Base-by-base conservation (phyloP, 2,329 filamentous ascomycete genomes). In the Thyridium curvatum region DNA sequence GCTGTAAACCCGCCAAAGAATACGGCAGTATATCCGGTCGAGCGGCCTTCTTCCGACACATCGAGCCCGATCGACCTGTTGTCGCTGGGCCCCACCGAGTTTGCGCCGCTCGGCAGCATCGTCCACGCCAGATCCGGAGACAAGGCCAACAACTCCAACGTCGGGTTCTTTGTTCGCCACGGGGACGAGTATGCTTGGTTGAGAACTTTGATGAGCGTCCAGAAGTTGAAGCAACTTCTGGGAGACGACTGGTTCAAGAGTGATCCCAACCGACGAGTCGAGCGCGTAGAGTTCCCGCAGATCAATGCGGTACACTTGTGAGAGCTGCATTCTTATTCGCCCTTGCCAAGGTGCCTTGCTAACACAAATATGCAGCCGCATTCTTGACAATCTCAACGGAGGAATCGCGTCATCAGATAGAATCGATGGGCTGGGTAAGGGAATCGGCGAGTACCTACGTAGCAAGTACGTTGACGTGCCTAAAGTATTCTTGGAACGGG, bases 341-440 rank as follows among this genome's bases (percentile, higher is more conserved):
- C 21, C 6, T 10, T 10, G 10, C 6, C 21, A 26, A 26, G 21
- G 6, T 6, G 6, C 21, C 10, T 26, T 26, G 10, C 10, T 26
- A 10, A 26, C 21, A 6, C 59, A 1, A 44, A 56, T 12, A 49
- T 72, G 0, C 47, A 52, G 32, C 63, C 64, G 1, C 61, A 52
- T 72, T 4, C 66, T 65, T 41, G 68, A 65, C 3, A 59, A 66
- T 15, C 44, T 71, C 10, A 64, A 65, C 2, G 51, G 60, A 2
- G 64, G 64, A 1, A 66, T 75, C 1, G 73, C 69, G 46, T 69
- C 68, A 41, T 69, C 62, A 16, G 62, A 58, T 28, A 50, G 64
- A 17, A 41, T 76, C 15, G 71, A 75, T 52, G 59, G 61, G 3
- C 64, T 75, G 46, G 72, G 64, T 2, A 76, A 76, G 49, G 69